Percentiles rank a stretch among this genome's conserved stretches.
Conservation (phyloP, 2,329 filamentous ascomycete species). For the Thielaviopsis populi region DNA sequence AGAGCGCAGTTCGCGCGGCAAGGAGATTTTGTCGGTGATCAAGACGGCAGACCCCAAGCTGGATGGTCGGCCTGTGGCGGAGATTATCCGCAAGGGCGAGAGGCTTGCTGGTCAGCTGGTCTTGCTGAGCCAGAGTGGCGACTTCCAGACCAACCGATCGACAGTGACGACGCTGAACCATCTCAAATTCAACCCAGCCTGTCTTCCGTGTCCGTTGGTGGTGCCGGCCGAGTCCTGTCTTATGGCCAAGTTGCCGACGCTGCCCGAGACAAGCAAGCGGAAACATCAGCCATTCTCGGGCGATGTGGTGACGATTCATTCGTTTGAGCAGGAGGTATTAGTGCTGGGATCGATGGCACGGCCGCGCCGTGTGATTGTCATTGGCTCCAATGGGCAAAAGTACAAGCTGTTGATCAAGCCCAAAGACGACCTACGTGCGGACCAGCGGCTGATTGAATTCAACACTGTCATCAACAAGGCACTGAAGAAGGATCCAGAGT, state of each 20-base stretch:
- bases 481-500: slow-evolving; percentile 79
- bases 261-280: slow-evolving; percentile 49
- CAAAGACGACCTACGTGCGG: slow-evolving; percentile 92
- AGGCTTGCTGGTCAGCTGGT: slow-evolving; percentile 72
- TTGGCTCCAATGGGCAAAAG: slow-evolving; percentile 72
- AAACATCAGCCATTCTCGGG: slow-evolving; percentile 77
- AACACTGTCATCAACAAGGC: slow-evolving; percentile 96
- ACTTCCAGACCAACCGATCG: slow-evolving; percentile 52
- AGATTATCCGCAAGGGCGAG: slow-evolving; percentile 62
- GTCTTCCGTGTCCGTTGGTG: slow-evolving; percentile 68
- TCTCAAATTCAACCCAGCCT: slow-evolving; percentile 70
- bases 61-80: slow-evolving; percentile 26
- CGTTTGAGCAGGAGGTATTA: slow-evolving; percentile 74
- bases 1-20: slow-evolving; percentile 27
- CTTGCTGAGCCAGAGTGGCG: slow-evolving; percentile 60
- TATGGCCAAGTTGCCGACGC: slow-evolving; percentile 63
- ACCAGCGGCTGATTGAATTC: slow-evolving; percentile 98
- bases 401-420: slow-evolving; percentile 94
- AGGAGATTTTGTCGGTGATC: slow-evolving; percentile 34
- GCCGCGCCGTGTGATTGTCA: slow-evolving; percentile 74
- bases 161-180: slow-evolving; percentile 57
- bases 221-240: slow-evolving; percentile 79
- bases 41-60: slow-evolving; percentile 20
- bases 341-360: slow-evolving; percentile 85
- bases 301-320: slow-evolving; percentile 68